Conservation (phyloP, 768 basidiomycete genomes). For the Suillus tomentosus region DNA sequence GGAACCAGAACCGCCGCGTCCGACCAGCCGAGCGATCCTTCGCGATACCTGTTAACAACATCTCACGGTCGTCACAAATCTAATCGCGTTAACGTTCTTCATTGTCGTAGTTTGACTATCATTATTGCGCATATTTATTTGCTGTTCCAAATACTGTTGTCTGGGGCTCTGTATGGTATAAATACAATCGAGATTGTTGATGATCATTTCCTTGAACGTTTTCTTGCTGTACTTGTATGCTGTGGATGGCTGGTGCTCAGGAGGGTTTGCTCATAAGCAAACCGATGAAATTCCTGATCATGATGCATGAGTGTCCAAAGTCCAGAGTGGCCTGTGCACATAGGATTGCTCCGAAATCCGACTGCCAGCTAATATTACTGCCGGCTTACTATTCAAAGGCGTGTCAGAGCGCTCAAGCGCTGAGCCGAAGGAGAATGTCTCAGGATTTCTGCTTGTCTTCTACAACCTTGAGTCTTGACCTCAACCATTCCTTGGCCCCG, state of each 20-base stretch:
- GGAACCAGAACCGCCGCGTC: background rate
- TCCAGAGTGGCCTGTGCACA: background rate
- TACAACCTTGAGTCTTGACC: background rate
- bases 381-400: background rate
- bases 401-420: background rate
- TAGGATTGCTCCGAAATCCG: background rate
- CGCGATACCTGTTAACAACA: background rate
- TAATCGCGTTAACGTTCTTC: background rate
- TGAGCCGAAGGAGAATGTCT: constrained; percentile 1
- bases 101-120: background rate
- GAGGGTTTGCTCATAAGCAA: background rate
- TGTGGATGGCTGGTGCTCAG: background rate
- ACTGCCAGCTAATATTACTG: background rate
- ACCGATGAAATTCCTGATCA: background rate
- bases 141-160: constrained; percentile 10
- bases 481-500: background rate
- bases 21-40: background rate
- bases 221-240: background rate
- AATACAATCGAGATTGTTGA: background rate
- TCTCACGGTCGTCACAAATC: background rate
- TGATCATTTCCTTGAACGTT: background rate
- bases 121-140: background rate
- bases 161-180: constrained; percentile 18
- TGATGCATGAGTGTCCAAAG: no score
- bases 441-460: background rate